Conservation (phyloP, 495 filamentous ascomycete species). For the Astrothelium macrocarpum region DNA sequence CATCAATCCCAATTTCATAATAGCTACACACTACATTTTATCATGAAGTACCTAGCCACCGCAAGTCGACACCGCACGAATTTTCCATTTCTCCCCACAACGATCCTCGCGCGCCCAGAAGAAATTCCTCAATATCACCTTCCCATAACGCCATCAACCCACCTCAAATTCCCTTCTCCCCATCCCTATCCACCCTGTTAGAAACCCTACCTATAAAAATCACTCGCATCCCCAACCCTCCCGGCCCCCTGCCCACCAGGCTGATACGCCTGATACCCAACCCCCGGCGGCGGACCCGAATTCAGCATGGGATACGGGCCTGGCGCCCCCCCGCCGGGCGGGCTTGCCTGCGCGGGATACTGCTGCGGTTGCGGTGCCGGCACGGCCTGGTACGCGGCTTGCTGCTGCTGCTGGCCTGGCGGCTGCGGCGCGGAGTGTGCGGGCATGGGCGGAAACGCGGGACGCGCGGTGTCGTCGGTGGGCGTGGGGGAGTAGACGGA, state of each 20-base stretch:
- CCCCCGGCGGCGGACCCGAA: not conserved
- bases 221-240: constrained; percentile 19
- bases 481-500: constrained; percentile 5
- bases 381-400: not conserved
- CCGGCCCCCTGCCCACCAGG: constrained; percentile 8
- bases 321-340: not conserved
- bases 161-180: not conserved
- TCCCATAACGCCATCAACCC: too few species aligned
- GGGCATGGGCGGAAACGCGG: not conserved
- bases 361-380: constrained; percentile 8
- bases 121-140: not conserved
- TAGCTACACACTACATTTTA: too few species aligned
- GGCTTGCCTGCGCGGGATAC: not conserved
- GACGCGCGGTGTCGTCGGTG: not conserved
- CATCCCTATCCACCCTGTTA: not conserved
- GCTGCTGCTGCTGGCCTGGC: not conserved
- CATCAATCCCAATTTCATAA: too few species aligned
- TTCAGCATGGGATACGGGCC: constrained; percentile 5
- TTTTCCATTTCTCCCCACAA: too few species aligned
- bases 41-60: too few species aligned
- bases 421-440: not conserved
- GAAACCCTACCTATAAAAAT: constrained; percentile 23
- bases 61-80: too few species aligned
- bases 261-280: constrained; percentile 21
- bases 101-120: too few species aligned